Base-by-base conservation (phyloP, 768 basidiomycete species). In the Lactarius akahatsu region DNA sequence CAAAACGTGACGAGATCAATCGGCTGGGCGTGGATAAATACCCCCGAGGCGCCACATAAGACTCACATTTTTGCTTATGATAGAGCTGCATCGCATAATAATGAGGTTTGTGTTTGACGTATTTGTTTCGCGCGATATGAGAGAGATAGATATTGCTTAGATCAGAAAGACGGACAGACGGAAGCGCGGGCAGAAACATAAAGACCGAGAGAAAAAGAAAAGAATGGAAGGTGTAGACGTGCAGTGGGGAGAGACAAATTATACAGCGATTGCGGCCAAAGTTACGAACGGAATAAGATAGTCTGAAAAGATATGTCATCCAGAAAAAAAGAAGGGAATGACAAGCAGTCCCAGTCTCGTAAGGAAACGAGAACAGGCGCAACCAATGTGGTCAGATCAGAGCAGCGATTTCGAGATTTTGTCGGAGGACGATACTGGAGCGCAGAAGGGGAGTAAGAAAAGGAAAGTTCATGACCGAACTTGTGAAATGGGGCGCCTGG, bases 21-120 rank as follows among this genome's bases (percentile, higher is more conserved):
- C 56, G 47, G 45, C 45, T 11, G 55, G 28, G 4, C 54, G 16
- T 45, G 38, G 70, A 52, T 38, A 54, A 57, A 45, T 26, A 34
- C 11, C 59, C 47, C 59, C 23, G 63, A 65, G 38, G 7, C 58
- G 59, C 67, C 59, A 56, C 61, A 59, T 61, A 59, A 52, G 34
- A 87, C 88, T 80, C 78, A 89, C 88, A 68, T 88, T 89, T 72
- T 82, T 86, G 81, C 83, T 88, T 71, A 89, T 83, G 70, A 89
- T 83, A 63, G 86, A 79, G 75, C 88, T 89, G 74, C 38, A 71
- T 58, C 62, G 59, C 41, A 60, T 43, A 36, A 69, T 59, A 40
- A 69, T 57, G 59, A 41, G 57, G 69, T 59, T 59, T 57, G 56
- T 36, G 69, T 59, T 68, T 57, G 68, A 67, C 66, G 62, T 58